Conservation (phyloP, 2,329 filamentous ascomycete species). For the Pezizomycotina sp. region DNA sequence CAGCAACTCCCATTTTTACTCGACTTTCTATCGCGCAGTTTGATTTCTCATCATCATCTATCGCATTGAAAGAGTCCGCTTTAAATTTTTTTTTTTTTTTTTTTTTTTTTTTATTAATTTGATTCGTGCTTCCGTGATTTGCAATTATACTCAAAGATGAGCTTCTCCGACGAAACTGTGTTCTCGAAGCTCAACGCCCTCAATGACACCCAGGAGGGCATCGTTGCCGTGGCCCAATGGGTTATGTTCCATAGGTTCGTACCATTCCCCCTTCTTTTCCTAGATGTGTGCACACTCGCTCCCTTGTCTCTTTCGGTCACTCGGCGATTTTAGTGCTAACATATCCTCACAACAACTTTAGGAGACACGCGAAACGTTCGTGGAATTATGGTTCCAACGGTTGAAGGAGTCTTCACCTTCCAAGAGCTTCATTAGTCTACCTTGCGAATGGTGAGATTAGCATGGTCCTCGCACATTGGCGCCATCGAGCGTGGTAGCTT, state of each 20-base stretch:
- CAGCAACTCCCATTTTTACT: too few relatives aligned
- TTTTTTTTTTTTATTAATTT: too few relatives aligned
- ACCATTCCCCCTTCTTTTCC: slow-evolving; percentile 4
- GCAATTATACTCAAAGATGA: slow-evolving; percentile 42
- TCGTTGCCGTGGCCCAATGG: slow-evolving; percentile 94
- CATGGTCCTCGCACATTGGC: background rate
- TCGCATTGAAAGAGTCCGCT: too few relatives aligned
- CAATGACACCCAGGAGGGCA: slow-evolving; percentile 95
- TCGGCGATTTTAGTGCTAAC: background rate
- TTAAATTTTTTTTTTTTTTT: too few relatives aligned
- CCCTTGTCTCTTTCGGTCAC: background rate
- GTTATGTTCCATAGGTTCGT: slow-evolving; percentile 93
- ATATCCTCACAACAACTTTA: slow-evolving; percentile 28
- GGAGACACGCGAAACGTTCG: slow-evolving; percentile 86
- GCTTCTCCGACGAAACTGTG: slow-evolving; percentile 90
- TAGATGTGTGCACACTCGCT: slow-evolving; percentile 1
- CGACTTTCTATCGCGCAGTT: too few relatives aligned
- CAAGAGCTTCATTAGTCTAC: slow-evolving; percentile 87
- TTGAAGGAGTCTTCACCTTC: slow-evolving; percentile 72
- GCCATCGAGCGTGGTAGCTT: background rate
- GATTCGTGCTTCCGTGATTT: too few relatives aligned
- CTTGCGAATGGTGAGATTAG: slow-evolving; percentile 80
- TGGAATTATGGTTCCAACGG: slow-evolving; percentile 77
- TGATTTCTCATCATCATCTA: too few relatives aligned
- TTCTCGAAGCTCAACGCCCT: slow-evolving; percentile 85